phyloP scores from a whole-genome alignment of 176 grass and related monocot species.

The Oryza coarctata region DNA sequence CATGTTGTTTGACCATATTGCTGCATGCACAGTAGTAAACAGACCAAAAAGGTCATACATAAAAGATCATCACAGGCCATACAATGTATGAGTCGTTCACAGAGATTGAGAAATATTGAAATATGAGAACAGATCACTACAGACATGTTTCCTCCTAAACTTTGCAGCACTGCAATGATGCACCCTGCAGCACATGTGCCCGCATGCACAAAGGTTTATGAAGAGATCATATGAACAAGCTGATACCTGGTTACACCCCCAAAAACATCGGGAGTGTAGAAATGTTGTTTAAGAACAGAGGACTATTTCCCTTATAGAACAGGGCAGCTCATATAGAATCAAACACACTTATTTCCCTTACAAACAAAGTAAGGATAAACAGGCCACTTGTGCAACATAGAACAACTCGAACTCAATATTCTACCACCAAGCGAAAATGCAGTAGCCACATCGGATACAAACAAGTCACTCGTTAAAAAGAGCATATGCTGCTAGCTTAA shows the following conservation, averaged over 20 bases:
- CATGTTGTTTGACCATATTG: constrained; percentile 8
- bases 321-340: background rate
- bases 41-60: constrained; percentile 10
- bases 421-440: constrained; percentile 1
- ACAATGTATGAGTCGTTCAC: background rate
- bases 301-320: too few relatives aligned
- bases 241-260: background rate
- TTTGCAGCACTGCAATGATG: background rate
- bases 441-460: constrained; percentile 6
- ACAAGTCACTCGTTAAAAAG: constrained; percentile 3
- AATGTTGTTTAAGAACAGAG: background rate
- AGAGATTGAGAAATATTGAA: background rate
- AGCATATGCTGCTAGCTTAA: background rate
- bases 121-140: background rate
- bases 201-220: background rate
- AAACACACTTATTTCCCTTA: background rate
- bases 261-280: background rate
- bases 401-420: constrained; percentile 3
- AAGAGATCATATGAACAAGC: background rate
- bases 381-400: background rate
- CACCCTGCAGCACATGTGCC: background rate
- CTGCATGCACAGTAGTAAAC: constrained; percentile 18
- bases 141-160: background rate
- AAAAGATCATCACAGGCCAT: background rate
- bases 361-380: background rate